Evolutionary conservation across 805 yeast genomes (phyloP).

Genomic region (Monosporozyma aquatica): DNA sequence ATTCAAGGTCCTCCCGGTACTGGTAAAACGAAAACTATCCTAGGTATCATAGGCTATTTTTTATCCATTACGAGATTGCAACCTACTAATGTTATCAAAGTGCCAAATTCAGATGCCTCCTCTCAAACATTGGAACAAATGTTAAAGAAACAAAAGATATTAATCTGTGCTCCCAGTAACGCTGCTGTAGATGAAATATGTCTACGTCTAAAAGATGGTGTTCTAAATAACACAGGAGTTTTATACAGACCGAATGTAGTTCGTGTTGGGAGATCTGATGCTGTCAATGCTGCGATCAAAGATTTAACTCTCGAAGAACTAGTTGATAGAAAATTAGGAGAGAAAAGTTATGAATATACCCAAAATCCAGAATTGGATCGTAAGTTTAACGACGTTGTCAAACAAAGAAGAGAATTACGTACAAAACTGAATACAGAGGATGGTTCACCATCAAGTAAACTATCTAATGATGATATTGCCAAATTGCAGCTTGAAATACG

Average conservation of each 20-base stretch:
- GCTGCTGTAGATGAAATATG: constrained; percentile 98
- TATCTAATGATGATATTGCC: constrained; percentile 37
- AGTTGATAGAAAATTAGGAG: constrained; percentile 53
- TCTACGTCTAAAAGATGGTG: constrained; percentile 68
- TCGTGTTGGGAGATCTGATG: constrained; percentile 84
- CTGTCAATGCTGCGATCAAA: constrained; percentile 69
- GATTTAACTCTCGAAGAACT: constrained; percentile 80
- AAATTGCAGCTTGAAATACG: constrained; percentile 44
- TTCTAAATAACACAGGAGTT: constrained; percentile 46
- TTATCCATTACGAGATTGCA: constrained; percentile 34
- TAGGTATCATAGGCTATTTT: constrained; percentile 80
- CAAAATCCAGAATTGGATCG: constrained; percentile 37
- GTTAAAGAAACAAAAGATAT: constrained; percentile 43
- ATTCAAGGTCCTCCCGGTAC: constrained; percentile 99
- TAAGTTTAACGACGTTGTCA: constrained; percentile 44
- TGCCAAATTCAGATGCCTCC: constrained; percentile 22
- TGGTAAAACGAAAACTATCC: constrained; percentile 94
- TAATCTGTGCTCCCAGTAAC: constrained; percentile 96
- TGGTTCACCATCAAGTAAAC: constrained; percentile 39
- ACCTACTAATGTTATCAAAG: constrained; percentile 25
- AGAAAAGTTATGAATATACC: constrained; percentile 30
- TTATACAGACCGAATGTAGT: constrained; percentile 58
- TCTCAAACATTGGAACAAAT: constrained; percentile 16
- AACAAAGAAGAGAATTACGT: constrained; percentile 49
- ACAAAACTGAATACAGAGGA: constrained; percentile 33